Base-by-base conservation (phyloP, 2,329 filamentous ascomycete species). In the Aspergillus aculeatinus region DNA sequence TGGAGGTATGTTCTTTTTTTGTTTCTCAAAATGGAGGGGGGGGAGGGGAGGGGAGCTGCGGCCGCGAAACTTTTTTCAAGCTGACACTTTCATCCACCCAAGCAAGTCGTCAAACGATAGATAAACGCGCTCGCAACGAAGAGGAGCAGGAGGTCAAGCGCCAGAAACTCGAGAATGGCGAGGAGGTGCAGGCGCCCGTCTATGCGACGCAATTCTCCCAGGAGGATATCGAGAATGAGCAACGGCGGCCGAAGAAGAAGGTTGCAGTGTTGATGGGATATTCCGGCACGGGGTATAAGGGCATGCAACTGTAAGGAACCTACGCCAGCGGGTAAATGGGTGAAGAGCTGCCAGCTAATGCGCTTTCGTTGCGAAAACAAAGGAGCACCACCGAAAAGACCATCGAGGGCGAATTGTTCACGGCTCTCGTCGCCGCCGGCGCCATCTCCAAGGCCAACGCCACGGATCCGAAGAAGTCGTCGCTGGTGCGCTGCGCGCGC, bases 401-500 rank as follows among this genome's bases (percentile, higher is more conserved):
- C 0, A 98, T 99, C 65, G 95, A 99, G 79, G 91, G 94, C 48
- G 95, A 99, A 69, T 81, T 99, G 3, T 99, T 99, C 79, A 86
- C 87, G 33, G 95, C 95, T 3, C 94, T 99, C 68, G 89, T 99
- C 63, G 87, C 87, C 3, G 93, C 95, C 3, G 91, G 93, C 19
- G 93, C 95, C 44, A 96, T 99, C 63, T 96, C 93, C 52, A 98
- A 98, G 77, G 92, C 92, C 63, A 99, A 99, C 73, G 95, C 95
- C 23, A 88, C 96, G 68, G 95, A 99, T 73, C 95, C 94, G 4
- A 96, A 96, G 77, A 99, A 99, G 78, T 96, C 92, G 2, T 93
- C 92, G 55, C 85, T 99, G 51, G 91, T 96, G 57, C 89, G 95
- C 65, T 99, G 95, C 76, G 95, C 95, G 4, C 85, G 95, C 64